These are phyloP conservation scores for Venturia nashicola DNA, from an alignment of 2,329 filamentous ascomycete species.

Conservation along the genomic window DNA sequence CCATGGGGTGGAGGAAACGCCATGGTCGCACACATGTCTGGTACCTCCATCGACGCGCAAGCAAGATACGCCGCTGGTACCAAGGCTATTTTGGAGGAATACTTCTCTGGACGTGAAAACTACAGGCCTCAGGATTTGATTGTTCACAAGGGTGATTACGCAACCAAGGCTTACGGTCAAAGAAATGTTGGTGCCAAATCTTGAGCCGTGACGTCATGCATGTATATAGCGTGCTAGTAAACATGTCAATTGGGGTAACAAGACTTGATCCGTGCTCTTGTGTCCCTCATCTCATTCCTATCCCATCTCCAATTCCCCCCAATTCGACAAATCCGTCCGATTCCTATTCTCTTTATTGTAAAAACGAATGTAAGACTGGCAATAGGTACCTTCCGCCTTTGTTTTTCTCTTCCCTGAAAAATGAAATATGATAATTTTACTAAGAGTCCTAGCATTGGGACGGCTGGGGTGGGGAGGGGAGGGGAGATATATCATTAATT, in stretches of 20 bases:
- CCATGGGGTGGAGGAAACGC: slow-evolving; percentile 94
- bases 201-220: background rate
- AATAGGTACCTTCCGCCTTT: too few species aligned
- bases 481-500: too few species aligned
- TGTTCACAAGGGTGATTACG: slow-evolving; percentile 80
- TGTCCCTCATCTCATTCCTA: background rate
- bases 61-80: slow-evolving; percentile 77
- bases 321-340: too few species aligned
- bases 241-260: background rate
- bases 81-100: slow-evolving; percentile 84
- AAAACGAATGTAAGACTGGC: too few species aligned
- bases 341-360: too few species aligned
- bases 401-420: too few species aligned
- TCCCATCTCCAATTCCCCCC: too few species aligned
- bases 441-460: too few species aligned
- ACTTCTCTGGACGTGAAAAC: slow-evolving; percentile 77
- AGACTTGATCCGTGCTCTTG: background rate
- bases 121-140: slow-evolving; percentile 88
- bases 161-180: slow-evolving; percentile 86
- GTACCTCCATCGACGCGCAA: slow-evolving; percentile 96
- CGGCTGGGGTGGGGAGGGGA: too few species aligned
- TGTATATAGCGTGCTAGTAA: background rate
- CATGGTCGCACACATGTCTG: slow-evolving; percentile 98
- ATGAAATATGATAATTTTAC: too few species aligned
- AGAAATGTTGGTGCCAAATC: slow-evolving; percentile 22